phyloP scores from a whole-genome alignment of 306 rosid species.

The Trifolium fragiferum region DNA sequence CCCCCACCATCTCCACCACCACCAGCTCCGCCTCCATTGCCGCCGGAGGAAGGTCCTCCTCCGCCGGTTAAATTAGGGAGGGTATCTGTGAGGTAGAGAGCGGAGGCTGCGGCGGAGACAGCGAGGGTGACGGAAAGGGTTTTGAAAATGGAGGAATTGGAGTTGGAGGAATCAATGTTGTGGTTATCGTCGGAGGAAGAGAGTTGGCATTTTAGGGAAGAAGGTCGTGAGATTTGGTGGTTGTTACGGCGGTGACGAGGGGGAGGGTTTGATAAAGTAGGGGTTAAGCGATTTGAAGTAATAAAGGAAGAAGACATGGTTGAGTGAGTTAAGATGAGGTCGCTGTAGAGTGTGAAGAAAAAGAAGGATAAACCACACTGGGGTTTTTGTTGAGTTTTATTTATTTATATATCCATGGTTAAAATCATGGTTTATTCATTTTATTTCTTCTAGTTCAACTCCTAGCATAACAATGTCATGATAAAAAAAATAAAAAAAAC shows the following conservation, averaged over 20 bases:
- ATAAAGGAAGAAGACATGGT: slow-evolving; percentile 64
- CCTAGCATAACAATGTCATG: too few relatives aligned
- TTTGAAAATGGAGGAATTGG: slow-evolving; percentile 46
- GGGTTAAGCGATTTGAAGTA: slow-evolving; percentile 57
- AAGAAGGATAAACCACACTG: slow-evolving; percentile 10
- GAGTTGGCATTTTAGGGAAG: slow-evolving; percentile 25
- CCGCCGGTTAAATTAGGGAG: neutral
- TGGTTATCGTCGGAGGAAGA: neutral
- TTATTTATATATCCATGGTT: neutral
- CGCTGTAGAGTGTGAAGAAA: neutral
- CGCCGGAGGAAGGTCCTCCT: slow-evolving; percentile 5
- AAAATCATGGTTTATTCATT: too few relatives aligned
- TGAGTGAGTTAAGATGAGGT: neutral
- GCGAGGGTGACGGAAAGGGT: slow-evolving; percentile 62
- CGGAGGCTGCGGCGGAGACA: slow-evolving; percentile 63
- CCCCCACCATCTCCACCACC: slow-evolving; percentile 48
- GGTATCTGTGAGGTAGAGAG: slow-evolving; percentile 45
- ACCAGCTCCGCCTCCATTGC: slow-evolving; percentile 31
- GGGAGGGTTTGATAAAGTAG: slow-evolving; percentile 44
- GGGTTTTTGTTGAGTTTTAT: neutral
- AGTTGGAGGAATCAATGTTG: neutral
- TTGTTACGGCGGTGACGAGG: slow-evolving; percentile 46
- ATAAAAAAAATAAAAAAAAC: too few relatives aligned
- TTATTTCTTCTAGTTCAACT: too few relatives aligned
- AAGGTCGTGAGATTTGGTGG: neutral